Conservation (phyloP, 192 early-diverging fungal species). For the Backusella luteola region DNA sequence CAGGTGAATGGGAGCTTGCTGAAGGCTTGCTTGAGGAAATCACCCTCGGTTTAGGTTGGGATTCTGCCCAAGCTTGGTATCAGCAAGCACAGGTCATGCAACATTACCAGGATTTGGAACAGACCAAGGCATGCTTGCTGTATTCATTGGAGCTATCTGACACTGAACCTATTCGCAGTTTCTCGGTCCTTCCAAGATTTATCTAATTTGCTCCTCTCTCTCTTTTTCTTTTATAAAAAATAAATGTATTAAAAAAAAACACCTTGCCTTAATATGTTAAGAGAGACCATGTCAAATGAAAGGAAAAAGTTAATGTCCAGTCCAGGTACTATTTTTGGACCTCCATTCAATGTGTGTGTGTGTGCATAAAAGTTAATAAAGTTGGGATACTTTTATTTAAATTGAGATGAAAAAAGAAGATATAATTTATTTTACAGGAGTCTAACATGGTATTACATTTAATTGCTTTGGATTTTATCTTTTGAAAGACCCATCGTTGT, state of each 20-base stretch:
- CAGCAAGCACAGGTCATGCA: conserved; percentile 45
- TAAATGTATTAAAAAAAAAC: not conserved
- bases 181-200: conserved; percentile 41
- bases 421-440: not conserved
- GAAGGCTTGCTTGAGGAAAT: conserved; percentile 7
- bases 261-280: not conserved
- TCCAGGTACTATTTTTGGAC: not conserved
- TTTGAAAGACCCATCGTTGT: conserved; percentile 83
- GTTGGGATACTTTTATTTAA: not conserved
- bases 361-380: not conserved
- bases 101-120: conserved; percentile 33
- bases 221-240: not conserved
- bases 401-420: not conserved
- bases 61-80: conserved; percentile 27
- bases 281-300: not conserved
- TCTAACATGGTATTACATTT: not conserved
- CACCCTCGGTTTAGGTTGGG: conserved; percentile 11
- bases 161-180: conserved; percentile 43
- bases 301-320: not conserved
- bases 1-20: not conserved
- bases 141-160: conserved; percentile 53
- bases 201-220: conserved; percentile 13
- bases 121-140: conserved; percentile 53
- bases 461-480: not conserved
- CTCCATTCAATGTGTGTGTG: too few relatives aligned